Percentiles rank a stretch among this genome's conserved stretches.
phyloP scores from a whole-genome alignment of 306 rosid species.

The Styphnolobium japonicum region DNA sequence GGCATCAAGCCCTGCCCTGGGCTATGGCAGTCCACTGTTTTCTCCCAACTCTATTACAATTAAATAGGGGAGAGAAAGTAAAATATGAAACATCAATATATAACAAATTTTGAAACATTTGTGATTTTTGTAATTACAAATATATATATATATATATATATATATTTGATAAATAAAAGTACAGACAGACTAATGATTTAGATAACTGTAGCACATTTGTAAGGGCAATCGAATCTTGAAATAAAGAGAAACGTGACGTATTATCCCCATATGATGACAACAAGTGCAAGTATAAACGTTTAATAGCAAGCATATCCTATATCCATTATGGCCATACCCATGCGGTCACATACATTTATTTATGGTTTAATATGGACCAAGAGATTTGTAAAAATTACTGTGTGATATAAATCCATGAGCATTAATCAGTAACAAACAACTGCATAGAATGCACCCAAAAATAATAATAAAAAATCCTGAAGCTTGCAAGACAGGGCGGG shows the following conservation, averaged over 20 bases:
- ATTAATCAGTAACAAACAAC: neutral
- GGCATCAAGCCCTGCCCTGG: constrained; percentile 99
- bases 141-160: too few species aligned
- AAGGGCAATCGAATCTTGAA: neutral
- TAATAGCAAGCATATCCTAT: too few species aligned
- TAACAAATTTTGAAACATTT: neutral
- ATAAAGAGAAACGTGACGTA: neutral
- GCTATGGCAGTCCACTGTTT: constrained; percentile 95
- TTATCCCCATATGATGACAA: neutral
- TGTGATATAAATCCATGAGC: neutral
- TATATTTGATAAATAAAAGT: too few species aligned
- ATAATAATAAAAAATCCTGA: neutral
- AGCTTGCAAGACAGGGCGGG: neutral
- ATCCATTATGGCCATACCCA: too few species aligned
- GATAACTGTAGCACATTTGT: neutral
- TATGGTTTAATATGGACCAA: neutral
- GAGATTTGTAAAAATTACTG: neutral
- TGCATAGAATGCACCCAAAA: neutral
- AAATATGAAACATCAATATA: neutral
- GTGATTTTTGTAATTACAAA: neutral
- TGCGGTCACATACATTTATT: neutral
- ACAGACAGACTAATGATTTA: neutral
- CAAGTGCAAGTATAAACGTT: neutral
- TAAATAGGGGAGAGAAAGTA: neutral
- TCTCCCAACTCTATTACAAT: constrained; percentile 87